phyloP scores from a whole-genome alignment of 2,329 filamentous ascomycete species.

The Neopestalotiopsis rosae region DNA sequence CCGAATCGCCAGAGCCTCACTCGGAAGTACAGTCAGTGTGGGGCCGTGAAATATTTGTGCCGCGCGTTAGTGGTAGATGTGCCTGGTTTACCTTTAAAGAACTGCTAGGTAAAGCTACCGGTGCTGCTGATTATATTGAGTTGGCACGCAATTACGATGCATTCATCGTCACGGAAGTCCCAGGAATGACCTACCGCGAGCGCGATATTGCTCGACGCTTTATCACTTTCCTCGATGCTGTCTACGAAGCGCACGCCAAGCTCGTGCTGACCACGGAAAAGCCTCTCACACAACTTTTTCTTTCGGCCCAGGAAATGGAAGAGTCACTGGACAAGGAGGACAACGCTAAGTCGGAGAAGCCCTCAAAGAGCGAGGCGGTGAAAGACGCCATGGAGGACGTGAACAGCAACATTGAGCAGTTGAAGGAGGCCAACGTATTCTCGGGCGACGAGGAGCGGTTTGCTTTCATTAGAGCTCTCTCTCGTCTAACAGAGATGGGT shows the following conservation, averaged over 20 bases:
- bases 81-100: constrained; percentile 94
- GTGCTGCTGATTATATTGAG: constrained; percentile 94
- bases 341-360: constrained; percentile 46
- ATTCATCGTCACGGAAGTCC: constrained; percentile 90
- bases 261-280: constrained; percentile 90
- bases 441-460: constrained; percentile 96
- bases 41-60: constrained; percentile 89
- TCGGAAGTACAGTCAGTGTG: constrained; percentile 83
- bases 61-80: constrained; percentile 83
- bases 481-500: constrained; percentile 88
- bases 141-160: constrained; percentile 88
- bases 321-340: constrained; percentile 60
- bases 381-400: constrained; percentile 82
- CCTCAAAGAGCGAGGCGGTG: constrained; percentile 44
- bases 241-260: constrained; percentile 93
- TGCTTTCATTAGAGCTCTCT: constrained; percentile 89
- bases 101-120: constrained; percentile 85
- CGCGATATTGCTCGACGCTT: constrained; percentile 90
- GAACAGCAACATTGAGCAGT: constrained; percentile 79
- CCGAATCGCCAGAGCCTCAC: constrained; percentile 76
- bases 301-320: constrained; percentile 73
- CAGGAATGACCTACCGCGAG: constrained; percentile 86
- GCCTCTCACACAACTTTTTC: constrained; percentile 84
- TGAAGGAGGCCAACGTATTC: constrained; percentile 88
- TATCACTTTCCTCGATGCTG: constrained; percentile 96